Percentiles rank a stretch among this genome's conserved stretches.
Conservation (phyloP, 306 rosid species). For the Spatholobus suberectus region DNA sequence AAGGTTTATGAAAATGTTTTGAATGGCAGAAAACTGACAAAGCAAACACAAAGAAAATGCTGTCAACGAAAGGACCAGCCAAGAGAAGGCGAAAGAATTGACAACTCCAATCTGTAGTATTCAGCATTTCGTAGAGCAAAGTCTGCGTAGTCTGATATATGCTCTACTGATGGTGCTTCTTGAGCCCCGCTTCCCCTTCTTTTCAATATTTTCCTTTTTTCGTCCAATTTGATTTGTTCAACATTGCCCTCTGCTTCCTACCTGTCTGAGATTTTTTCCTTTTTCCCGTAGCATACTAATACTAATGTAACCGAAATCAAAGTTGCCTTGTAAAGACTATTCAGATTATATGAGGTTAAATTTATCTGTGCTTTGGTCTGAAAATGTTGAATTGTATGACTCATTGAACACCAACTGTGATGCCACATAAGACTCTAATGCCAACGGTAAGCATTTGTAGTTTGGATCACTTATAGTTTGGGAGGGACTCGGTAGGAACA, state of each 20-base stretch:
- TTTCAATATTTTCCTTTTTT: neutral
- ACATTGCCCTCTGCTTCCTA: neutral
- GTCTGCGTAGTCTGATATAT: slow-evolving; percentile 1
- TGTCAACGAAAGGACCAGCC: slow-evolving; percentile 40
- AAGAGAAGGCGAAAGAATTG: slow-evolving; percentile 59
- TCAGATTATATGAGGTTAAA: slow-evolving; percentile 10
- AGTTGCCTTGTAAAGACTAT: slow-evolving; percentile 32
- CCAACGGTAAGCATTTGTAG: neutral
- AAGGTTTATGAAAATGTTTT: slow-evolving; percentile 21
- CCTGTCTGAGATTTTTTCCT: neutral
- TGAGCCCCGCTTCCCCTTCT: neutral
- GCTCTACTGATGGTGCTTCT: neutral
- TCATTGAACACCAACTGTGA: neutral
- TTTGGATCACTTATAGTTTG: neutral
- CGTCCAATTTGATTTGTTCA: slow-evolving; percentile 23
- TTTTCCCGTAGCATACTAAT: neutral
- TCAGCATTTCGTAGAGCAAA: neutral
- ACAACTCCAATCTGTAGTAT: slow-evolving; percentile 26
- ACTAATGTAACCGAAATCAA: slow-evolving; percentile 2
- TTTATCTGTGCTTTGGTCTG: neutral
- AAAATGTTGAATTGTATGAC: neutral
- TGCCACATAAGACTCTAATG: neutral
- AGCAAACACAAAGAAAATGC: slow-evolving; percentile 35
- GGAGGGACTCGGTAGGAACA: neutral
- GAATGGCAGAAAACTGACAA: slow-evolving; percentile 58